Conservation (phyloP, 345 rosid species). For the Aethionema arabicum region DNA sequence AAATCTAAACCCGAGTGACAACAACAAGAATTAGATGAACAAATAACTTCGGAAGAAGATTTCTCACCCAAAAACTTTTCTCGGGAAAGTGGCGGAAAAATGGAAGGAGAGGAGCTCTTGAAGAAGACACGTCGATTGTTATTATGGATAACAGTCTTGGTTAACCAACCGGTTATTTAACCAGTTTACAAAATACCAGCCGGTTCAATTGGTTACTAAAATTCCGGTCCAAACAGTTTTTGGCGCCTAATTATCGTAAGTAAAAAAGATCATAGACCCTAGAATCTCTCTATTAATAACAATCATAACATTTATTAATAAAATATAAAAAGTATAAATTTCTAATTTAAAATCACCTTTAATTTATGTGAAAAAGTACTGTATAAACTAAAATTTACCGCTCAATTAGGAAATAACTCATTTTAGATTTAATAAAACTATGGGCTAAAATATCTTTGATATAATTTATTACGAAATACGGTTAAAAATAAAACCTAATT, state of each 20-base stretch:
- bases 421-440: too few species aligned
- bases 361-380: too few species aligned
- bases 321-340: too few species aligned
- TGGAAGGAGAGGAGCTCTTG: slow-evolving; percentile 22
- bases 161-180: slow-evolving; percentile 10
- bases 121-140: slow-evolving; percentile 52
- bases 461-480: too few species aligned
- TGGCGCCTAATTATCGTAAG: slow-evolving; percentile 36
- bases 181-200: not conserved
- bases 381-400: too few species aligned
- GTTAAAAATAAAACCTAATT: too few species aligned
- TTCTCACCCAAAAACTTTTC: slow-evolving; percentile 2
- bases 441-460: too few species aligned
- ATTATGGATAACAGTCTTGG: slow-evolving; percentile 46
- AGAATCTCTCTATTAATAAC: too few species aligned
- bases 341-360: too few species aligned
- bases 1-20: not conserved
- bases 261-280: too few species aligned
- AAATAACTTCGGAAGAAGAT: not conserved
- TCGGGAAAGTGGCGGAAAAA: slow-evolving; percentile 28
- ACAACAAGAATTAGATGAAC: not conserved
- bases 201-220: slow-evolving; percentile 23
- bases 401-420: too few species aligned
- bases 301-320: too few species aligned
- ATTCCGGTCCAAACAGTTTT: slow-evolving; percentile 4